Evolutionary conservation across 2,329 filamentous ascomycete species (phyloP), one percentile per base, ranked within the genome.

Genomic region (Fusarium annulatum): DNA sequence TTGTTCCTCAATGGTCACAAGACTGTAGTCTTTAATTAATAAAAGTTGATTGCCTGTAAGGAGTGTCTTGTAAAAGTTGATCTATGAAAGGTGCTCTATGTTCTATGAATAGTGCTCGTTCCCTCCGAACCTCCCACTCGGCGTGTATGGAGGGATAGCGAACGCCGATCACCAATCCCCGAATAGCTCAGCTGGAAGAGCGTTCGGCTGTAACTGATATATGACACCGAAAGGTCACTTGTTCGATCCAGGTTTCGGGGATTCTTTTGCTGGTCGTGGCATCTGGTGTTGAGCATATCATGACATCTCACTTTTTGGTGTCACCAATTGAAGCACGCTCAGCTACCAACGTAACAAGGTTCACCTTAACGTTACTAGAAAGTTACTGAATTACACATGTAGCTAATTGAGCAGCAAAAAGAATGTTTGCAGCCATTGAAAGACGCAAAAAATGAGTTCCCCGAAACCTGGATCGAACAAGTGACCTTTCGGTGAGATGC

Each of bases 1-100:
- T 90, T 96, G 36, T 92, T 96, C 79, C 83, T 96, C 73, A 95
- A 95, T 79, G 92, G 92, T 21, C 87, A 87, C 73, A 95, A 95
- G 88, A 96, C 93, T 38, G 92, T 95, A 33, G 93, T 95, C 5
- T 95, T 95, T 82, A 86, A 84, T 64, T 79, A 62, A 69, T 67
- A 58, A 65, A 60, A 52, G 42, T 33, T 33, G 30, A 33, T 26
- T 26, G 26, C 26, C 26, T 26, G 26, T 26, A 26, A 26, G 26
- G 26, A 26, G 26, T 26, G 26, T 26, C 26, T 26, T 14, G 12
- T 33, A 4, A 33, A 33, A 6, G 30, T 4, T 33, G 30, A 12
- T 33, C 30, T 33, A 14, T 33, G 30, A 4, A 33, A 33, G 4
- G 30, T 30, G 30, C 30, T 30, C 3, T 12, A 26, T 26, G 30